Base-by-base conservation (phyloP, 139 green algal genomes). In the Yamagishiella unicocca region DNA sequence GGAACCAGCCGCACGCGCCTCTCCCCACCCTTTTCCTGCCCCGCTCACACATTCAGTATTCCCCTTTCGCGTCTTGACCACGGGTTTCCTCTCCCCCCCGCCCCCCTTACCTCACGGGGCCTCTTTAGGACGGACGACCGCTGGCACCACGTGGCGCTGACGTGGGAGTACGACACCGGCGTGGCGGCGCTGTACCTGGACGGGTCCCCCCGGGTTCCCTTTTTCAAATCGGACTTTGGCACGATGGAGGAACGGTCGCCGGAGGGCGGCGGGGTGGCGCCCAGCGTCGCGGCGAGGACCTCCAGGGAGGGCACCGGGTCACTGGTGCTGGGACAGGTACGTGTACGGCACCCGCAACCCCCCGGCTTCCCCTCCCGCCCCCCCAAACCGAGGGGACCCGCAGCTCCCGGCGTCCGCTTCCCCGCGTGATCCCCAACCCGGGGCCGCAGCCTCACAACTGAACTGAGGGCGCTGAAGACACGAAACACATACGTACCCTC, bases 91-190 rank as follows among this genome's bases (percentile, higher is more conserved):
- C 9, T 61, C 24, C 42, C 35, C 71, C 25, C 42, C 42, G 6
- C 25, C 8, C 8, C 40, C 71, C 35, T 27, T 19, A 1, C 43
- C n/a, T n/a, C n/a, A n/a, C n/a, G n/a, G n/a, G n/a, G n/a, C n/a
- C n/a, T 0, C 29, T 45, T 0, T 87, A 97, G 95, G 95, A 80
- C 85, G 61, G 96, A 98, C 68, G 87, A 92, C 46, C 19, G 89
- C 2, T 98, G 96, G 96, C 96, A 98, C 72, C 96, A 98, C 88
- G 45, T 98, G 2, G 95, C 96, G 0, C 90, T 96, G 4, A 97
- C 93, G 2, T 98, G 96, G 96, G 77, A 91, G 31, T 87, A 90
- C 37, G 81, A 91, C 4, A 93, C 85, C 31, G 96, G 96, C 43
- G 42, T 90, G 24, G 93, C 92, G 6, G 17, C 77, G 19, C 73